Percentiles rank a stretch among this genome's conserved stretches.
Evolutionary conservation across 495 filamentous ascomycete genomes (phyloP).

Genomic region (Talaromyces adpressus): DNA sequence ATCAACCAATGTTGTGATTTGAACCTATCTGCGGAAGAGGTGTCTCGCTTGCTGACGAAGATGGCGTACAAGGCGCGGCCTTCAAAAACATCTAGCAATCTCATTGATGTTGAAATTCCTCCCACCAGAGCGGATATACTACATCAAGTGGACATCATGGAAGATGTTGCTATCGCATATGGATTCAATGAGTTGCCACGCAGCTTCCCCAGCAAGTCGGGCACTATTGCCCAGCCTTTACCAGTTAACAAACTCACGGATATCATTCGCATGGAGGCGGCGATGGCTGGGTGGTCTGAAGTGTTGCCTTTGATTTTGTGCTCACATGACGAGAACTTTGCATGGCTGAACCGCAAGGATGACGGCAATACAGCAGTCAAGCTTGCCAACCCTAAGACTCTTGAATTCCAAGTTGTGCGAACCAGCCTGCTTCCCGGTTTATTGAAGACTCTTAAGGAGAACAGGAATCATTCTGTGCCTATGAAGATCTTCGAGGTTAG

Average conservation of each 20-base stretch:
- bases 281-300: constrained; percentile 93
- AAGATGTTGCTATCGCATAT: constrained; percentile 91
- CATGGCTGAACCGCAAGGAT: constrained; percentile 86
- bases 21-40: constrained; percentile 57
- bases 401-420: constrained; percentile 93
- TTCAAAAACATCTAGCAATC: constrained; percentile 51
- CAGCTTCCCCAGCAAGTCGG: constrained; percentile 71
- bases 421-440: constrained; percentile 84
- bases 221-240: constrained; percentile 80
- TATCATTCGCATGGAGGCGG: constrained; percentile 82
- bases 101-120: constrained; percentile 75
- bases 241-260: constrained; percentile 91
- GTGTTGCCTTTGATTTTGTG: constrained; percentile 95
- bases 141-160: constrained; percentile 97
- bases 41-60: constrained; percentile 69
- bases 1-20: constrained; percentile 89
- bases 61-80: constrained; percentile 81
- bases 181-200: constrained; percentile 92
- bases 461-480: constrained; percentile 81
- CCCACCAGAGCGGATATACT: constrained; percentile 90
- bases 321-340: constrained; percentile 98
- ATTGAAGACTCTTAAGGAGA: constrained; percentile 92
- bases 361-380: constrained; percentile 79
- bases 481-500: constrained; percentile 91
- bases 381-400: constrained; percentile 92